A percentile compares a stretch with the other conserved stretches of the same genome.
phyloP scores from a whole-genome alignment of 768 basidiomycete species.

The Rhizopogon salebrosus region DNA sequence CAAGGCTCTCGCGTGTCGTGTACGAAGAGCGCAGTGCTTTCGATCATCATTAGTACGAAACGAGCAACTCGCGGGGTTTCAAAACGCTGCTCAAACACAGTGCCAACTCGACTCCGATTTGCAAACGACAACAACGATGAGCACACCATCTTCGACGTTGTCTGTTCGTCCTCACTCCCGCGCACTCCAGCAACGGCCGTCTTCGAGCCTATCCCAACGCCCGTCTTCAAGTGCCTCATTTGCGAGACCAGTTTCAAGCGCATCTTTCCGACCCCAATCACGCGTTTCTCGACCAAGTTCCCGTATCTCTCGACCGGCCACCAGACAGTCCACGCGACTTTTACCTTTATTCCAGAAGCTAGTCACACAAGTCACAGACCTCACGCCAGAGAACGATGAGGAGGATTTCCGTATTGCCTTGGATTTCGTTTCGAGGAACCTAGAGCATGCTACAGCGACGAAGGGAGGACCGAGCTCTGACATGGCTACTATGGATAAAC shows the following conservation, averaged over 20 bases:
- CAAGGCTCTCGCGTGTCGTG: no score
- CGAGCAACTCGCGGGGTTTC: no score
- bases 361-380: constrained; percentile 48
- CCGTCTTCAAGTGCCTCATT: constrained; percentile 45
- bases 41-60: no score
- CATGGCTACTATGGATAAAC: constrained; percentile 48
- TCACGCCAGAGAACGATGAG: constrained; percentile 37
- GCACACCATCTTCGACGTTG: constrained; percentile 10
- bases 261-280: constrained; percentile 29
- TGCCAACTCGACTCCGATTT: no score
- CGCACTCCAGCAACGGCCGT: constrained; percentile 22
- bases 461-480: constrained; percentile 57
- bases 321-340: constrained; percentile 45
- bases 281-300: constrained; percentile 35
- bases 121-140: constrained; percentile 14
- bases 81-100: background rate
- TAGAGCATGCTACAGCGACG: constrained; percentile 47
- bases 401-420: constrained; percentile 44
- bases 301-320: constrained; percentile 47
- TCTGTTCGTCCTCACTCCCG: constrained; percentile 16
- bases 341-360: constrained; percentile 50
- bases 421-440: constrained; percentile 52
- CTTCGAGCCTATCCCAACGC: constrained; percentile 34
- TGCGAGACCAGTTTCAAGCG: constrained; percentile 39
- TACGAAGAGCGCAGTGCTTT: no score